These are phyloP conservation scores for Neopestalotiopsis clavispora DNA, from an alignment of 2,329 filamentous ascomycete species.

Conservation along the genomic window DNA sequence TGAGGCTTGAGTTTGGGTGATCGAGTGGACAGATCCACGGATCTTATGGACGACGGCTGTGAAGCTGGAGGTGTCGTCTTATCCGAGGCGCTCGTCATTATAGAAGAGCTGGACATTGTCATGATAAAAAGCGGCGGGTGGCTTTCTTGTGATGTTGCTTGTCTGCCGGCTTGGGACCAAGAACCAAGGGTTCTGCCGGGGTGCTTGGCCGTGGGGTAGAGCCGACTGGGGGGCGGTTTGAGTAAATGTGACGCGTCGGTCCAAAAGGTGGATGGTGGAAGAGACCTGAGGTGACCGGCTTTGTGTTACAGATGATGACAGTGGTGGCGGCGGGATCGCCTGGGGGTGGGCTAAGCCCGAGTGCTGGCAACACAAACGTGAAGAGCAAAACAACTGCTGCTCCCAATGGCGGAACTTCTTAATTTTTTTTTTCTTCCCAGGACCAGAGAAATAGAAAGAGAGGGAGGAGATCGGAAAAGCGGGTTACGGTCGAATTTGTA, in stretches of 20 bases:
- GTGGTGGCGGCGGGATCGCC: slow-evolving; percentile 37
- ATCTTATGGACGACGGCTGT: slow-evolving; percentile 38
- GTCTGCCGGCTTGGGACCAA: not conserved
- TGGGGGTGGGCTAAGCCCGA: slow-evolving; percentile 37
- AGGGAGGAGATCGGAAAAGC: slow-evolving; percentile 23
- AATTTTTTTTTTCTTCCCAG: slow-evolving; percentile 16
- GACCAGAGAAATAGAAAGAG: slow-evolving; percentile 19
- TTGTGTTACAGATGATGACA: slow-evolving; percentile 19
- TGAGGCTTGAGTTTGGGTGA: slow-evolving; percentile 35
- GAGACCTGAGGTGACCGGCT: slow-evolving; percentile 6
- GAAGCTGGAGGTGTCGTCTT: slow-evolving; percentile 36
- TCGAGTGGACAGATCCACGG: slow-evolving; percentile 34
- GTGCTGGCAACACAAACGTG: slow-evolving; percentile 32
- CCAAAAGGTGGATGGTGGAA: not conserved
- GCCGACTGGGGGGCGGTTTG: slow-evolving; percentile 10
- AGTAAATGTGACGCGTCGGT: not conserved
- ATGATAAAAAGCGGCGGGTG: slow-evolving; percentile 19
- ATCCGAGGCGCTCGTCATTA: slow-evolving; percentile 39
- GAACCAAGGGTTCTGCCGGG: slow-evolving; percentile 6
- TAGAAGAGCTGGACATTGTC: slow-evolving; percentile 22
- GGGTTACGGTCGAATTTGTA: slow-evolving; percentile 38
- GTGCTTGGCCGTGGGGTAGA: slow-evolving; percentile 16
- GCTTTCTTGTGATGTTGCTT: slow-evolving; percentile 9
- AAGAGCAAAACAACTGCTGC: slow-evolving; percentile 34
- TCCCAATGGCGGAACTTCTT: slow-evolving; percentile 6